phyloP scores from a whole-genome alignment of 139 green algal species.

The Chlorella vulgaris region DNA sequence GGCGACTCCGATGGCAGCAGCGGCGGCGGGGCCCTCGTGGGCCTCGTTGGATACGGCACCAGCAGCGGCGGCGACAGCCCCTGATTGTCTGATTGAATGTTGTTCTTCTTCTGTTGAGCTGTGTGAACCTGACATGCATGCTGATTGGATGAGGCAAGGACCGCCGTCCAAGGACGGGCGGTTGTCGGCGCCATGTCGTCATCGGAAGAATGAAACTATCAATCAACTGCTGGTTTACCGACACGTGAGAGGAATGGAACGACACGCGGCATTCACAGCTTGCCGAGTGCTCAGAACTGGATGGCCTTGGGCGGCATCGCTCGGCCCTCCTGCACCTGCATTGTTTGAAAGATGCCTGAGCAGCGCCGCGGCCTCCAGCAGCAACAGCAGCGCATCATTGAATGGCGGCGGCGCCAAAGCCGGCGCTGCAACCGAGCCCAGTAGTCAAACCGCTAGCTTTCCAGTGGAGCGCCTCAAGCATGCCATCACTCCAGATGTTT shows the following conservation, averaged over 20 bases:
- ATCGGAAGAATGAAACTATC: no score
- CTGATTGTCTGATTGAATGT: neutral
- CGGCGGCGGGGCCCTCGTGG: slow-evolving; percentile 22
- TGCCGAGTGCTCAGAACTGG: no score
- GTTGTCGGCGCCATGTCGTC: neutral
- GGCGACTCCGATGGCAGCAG: neutral
- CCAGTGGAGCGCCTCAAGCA: slow-evolving; percentile 16
- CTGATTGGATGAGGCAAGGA: neutral
- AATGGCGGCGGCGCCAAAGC: neutral
- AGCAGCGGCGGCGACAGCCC: slow-evolving; percentile 24
- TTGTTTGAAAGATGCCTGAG: neutral
- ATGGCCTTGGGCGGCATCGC: no score
- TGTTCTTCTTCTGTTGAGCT: neutral
- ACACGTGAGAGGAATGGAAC: no score
- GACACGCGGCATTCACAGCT: no score
- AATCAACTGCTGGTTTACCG: no score
- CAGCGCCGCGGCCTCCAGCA: no score
- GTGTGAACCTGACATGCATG: no score
- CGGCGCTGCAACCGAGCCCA: neutral
- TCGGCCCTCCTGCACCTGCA: no score
- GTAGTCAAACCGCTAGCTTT: neutral
- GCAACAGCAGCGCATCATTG: neutral
- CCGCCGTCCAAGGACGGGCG: neutral
- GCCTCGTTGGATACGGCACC: slow-evolving; percentile 30
- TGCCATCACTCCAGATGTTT: slow-evolving; percentile 25